phyloP scores from a whole-genome alignment of 2,329 filamentous ascomycete genomes.

The Polytolypa hystricis region DNA sequence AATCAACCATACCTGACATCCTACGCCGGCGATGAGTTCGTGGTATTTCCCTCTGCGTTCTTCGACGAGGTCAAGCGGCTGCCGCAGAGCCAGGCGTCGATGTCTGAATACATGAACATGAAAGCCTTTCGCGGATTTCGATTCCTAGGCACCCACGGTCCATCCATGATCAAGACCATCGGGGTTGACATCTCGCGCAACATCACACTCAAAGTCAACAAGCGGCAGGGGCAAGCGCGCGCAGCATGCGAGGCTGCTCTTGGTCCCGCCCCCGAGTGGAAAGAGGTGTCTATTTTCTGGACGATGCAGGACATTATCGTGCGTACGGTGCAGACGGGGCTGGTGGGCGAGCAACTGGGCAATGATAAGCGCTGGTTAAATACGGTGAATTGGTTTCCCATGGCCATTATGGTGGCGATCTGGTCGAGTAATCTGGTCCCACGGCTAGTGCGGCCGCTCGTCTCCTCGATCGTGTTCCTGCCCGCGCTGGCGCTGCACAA shows the following conservation, averaged over 20 bases:
- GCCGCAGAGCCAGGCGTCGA: slow-evolving; percentile 6
- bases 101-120: slow-evolving; percentile 8
- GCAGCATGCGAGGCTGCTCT: slow-evolving; percentile 5
- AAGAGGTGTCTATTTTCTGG: slow-evolving; percentile 4
- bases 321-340: too few relatives aligned
- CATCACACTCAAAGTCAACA: slow-evolving; percentile 7
- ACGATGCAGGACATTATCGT: too few relatives aligned
- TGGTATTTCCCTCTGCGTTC: slow-evolving; percentile 9
- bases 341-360: too few relatives aligned
- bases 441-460: slow-evolving; percentile 10
- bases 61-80: slow-evolving; percentile 13
- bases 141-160: slow-evolving; percentile 10
- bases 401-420: too few relatives aligned
- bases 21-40: slow-evolving; percentile 10
- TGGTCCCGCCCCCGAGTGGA: slow-evolving; percentile 8
- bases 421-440: too few relatives aligned
- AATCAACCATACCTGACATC: slow-evolving; percentile 10
- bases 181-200: slow-evolving; percentile 10
- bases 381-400: too few relatives aligned
- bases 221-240: slow-evolving; percentile 5
- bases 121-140: slow-evolving; percentile 8
- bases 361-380: too few relatives aligned
- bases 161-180: slow-evolving; percentile 7
- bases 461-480: slow-evolving; percentile 4
- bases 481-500: slow-evolving; percentile 8